These are phyloP conservation scores for Emericellopsis cladophorae DNA, from an alignment of 2,329 filamentous ascomycete genomes.

Conservation along the genomic window DNA sequence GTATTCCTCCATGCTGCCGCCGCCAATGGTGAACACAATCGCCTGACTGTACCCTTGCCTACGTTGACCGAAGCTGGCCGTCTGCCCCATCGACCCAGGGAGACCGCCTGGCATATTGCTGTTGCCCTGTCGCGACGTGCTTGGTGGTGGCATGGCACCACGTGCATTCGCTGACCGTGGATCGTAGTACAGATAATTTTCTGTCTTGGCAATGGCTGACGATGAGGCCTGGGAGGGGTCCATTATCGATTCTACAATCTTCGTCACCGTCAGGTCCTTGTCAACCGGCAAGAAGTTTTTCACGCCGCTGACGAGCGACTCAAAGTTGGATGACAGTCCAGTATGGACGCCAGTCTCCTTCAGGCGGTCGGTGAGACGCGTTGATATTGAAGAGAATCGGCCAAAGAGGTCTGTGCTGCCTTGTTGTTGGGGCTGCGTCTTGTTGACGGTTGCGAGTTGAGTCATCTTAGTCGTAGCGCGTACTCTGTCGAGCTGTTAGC, in stretches of 20 bases:
- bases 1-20: conserved; percentile 98
- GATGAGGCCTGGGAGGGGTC: conserved; percentile 82
- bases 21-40: conserved; percentile 88
- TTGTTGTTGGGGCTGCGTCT: conserved; percentile 50
- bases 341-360: conserved; percentile 76
- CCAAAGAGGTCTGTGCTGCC: conserved; percentile 72
- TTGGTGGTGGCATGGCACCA: conserved; percentile 78
- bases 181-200: conserved; percentile 95
- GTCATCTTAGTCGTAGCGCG: conserved; percentile 96
- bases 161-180: conserved; percentile 85
- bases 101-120: conserved; percentile 32
- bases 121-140: conserved; percentile 35
- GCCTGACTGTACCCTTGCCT: conserved; percentile 83
- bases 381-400: conserved; percentile 84
- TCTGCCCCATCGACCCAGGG: conserved; percentile 48
- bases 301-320: conserved; percentile 86
- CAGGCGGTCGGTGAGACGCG: conserved; percentile 82
- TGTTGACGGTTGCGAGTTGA: conserved; percentile 85
- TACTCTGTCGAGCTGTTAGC: conserved; percentile 38
- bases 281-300: conserved; percentile 98
- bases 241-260: conserved; percentile 97
- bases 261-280: conserved; percentile 90
- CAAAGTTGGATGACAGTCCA: conserved; percentile 64
- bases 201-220: conserved; percentile 89
- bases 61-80: conserved; percentile 80